Evolutionary conservation across 352 stramenopile species (phyloP).

Genomic region (Phytophthora foliorum): DNA sequence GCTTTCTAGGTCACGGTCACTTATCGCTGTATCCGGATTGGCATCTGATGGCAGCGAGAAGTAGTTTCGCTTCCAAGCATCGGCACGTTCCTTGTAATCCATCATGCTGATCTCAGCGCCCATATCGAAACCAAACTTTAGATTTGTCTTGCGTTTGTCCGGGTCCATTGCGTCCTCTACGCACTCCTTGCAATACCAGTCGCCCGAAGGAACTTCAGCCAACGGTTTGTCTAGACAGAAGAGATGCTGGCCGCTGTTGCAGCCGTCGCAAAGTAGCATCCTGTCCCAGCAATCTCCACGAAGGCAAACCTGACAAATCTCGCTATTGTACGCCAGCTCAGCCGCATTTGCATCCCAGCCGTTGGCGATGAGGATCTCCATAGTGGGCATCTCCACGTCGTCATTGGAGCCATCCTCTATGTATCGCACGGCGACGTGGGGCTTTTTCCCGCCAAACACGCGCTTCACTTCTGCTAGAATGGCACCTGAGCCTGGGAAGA

Average conservation of each 20-base stretch:
- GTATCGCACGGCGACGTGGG: conserved; percentile 76
- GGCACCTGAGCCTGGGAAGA: conserved; percentile 66
- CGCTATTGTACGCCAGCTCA: conserved; percentile 80
- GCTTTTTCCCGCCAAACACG: conserved; percentile 84
- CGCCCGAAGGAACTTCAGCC: conserved; percentile 61
- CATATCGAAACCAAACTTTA: conserved; percentile 88
- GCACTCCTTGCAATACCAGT: conserved; percentile 86
- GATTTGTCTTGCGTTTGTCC: conserved; percentile 50
- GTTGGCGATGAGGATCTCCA: conserved; percentile 87
- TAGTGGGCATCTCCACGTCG: conserved; percentile 66
- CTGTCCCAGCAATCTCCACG: conserved; percentile 84
- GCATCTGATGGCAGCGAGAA: conserved; percentile 55
- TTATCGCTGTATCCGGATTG: conserved; percentile 55
- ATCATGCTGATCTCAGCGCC: conserved; percentile 81
- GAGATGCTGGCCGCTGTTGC: conserved; percentile 84
- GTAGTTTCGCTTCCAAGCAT: conserved; percentile 85
- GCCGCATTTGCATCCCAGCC: conserved; percentile 74
- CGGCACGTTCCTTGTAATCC: conserved; percentile 86
- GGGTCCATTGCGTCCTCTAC: conserved; percentile 65
- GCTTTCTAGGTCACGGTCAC: conserved; percentile 76
- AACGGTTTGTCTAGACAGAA: conserved; percentile 81
- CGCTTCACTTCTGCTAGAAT: conserved; percentile 77
- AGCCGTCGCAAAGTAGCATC: conserved; percentile 85
- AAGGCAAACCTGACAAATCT: conserved; percentile 87
- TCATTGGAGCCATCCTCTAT: conserved; percentile 62